Evolutionary conservation across 2,329 filamentous ascomycete genomes (phyloP).

Genomic region (Trichophyton equinum): DNA sequence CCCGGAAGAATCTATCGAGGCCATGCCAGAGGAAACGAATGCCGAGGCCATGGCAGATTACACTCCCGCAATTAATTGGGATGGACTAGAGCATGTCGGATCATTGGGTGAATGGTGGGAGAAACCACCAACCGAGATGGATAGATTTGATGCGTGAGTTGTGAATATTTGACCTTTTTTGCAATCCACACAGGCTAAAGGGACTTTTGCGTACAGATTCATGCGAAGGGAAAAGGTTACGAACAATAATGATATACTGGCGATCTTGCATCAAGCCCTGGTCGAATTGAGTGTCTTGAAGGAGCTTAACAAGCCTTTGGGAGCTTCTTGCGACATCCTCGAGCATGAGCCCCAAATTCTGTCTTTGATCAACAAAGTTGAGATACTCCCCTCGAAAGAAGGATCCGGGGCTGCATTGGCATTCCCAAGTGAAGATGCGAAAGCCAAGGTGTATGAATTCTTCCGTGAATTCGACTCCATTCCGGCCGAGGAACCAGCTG

Average conservation of each 20-base stretch:
- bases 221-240: conserved; percentile 25
- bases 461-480: conserved; percentile 21
- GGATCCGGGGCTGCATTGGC: conserved; percentile 13
- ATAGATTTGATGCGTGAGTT: conserved; percentile 34
- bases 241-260: conserved; percentile 26
- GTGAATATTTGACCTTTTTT: neutral
- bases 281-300: conserved; percentile 44
- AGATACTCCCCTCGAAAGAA: conserved; percentile 18
- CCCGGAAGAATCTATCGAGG: conserved; percentile 1
- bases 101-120: conserved; percentile 33
- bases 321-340: conserved; percentile 23
- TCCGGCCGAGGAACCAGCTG: conserved; percentile 2
- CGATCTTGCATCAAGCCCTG: conserved; percentile 42
- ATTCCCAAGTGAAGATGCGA: conserved; percentile 22
- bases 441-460: conserved; percentile 24
- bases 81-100: conserved; percentile 44
- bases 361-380: conserved; percentile 23
- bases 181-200: neutral
- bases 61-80: conserved; percentile 37
- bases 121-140: conserved; percentile 23
- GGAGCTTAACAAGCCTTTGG: conserved; percentile 29
- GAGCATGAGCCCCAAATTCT: conserved; percentile 22
- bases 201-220: conserved; percentile 19
- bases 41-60: conserved; percentile 25
- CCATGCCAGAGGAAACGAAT: neutral